Conservation (phyloP, 2,329 filamentous ascomycete species). For the Albophoma yamanashiensis region DNA sequence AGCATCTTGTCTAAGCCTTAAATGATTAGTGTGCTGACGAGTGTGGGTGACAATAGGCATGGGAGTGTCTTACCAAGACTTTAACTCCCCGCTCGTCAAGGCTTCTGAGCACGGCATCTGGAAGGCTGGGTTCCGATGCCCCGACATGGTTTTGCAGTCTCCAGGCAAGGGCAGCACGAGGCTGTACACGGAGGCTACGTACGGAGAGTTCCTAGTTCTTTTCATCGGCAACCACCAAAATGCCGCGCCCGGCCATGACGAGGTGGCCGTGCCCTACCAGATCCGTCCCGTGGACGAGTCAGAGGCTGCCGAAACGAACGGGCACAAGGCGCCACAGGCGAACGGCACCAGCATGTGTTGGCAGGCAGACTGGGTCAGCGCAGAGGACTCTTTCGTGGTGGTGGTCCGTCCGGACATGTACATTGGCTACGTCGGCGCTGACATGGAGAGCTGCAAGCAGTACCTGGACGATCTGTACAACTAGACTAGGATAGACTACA, state of each 20-base stretch:
- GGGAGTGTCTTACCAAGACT: constrained; percentile 28
- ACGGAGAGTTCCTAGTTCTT: constrained; percentile 21
- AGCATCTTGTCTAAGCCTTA: not conserved
- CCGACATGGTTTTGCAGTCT: constrained; percentile 20
- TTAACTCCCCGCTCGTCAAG: constrained; percentile 22
- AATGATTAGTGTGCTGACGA: not conserved
- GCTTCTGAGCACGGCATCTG: constrained; percentile 22
- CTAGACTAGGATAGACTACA: not conserved
- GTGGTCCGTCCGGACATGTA: constrained; percentile 31
- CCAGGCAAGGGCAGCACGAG: constrained; percentile 10
- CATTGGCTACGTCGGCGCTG: constrained; percentile 21
- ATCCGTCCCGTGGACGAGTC: not conserved
- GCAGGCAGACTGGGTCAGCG: constrained; percentile 17
- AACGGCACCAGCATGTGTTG: constrained; percentile 8
- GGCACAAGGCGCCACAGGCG: not conserved
- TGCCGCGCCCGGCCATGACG: constrained; percentile 1
- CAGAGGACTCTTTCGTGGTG: constrained; percentile 16
- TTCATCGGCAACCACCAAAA: constrained; percentile 6
- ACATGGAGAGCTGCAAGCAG: constrained; percentile 12
- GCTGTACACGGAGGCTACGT: constrained; percentile 19
- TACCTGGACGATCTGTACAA: constrained; percentile 15
- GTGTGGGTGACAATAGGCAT: constrained; percentile 15
- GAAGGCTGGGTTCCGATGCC: constrained; percentile 26
- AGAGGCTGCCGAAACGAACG: not conserved
- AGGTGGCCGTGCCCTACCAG: constrained; percentile 2